A percentile compares a stretch with the other conserved stretches of the same genome.
Conservation (phyloP, 345 rosid species). For the Pugionium dolabratum region DNA sequence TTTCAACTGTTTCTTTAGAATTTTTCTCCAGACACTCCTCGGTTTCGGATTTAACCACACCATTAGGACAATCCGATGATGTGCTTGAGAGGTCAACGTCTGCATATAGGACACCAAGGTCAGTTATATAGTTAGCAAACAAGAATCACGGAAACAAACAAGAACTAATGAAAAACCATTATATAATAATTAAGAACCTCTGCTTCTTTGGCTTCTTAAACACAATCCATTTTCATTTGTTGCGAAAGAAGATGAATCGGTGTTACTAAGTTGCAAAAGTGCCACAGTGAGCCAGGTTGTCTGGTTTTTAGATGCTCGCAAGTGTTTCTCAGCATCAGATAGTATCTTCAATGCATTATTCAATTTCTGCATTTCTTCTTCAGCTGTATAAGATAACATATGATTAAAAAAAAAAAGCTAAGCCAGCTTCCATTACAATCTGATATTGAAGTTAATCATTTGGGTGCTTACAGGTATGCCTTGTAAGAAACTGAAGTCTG, state of each 20-base stretch:
- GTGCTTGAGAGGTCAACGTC: conserved; percentile 49
- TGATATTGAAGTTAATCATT: not conserved
- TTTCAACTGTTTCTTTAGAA: conserved; percentile 57
- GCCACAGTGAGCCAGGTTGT: conserved; percentile 97
- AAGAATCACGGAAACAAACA: conserved; percentile 1
- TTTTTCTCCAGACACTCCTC: conserved; percentile 43
- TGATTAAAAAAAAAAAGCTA: not conserved
- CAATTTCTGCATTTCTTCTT: conserved; percentile 70
- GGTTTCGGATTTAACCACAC: conserved; percentile 42
- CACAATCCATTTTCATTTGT: conserved; percentile 48
- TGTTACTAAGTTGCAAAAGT: conserved; percentile 75
- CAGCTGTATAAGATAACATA: conserved; percentile 51
- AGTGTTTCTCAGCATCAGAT: conserved; percentile 90
- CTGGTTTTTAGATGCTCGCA: conserved; percentile 87
- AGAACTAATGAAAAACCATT: not conserved
- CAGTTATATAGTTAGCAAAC: conserved; percentile 22
- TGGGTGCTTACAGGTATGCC: conserved; percentile 59
- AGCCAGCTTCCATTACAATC: not conserved
- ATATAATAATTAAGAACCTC: conserved; percentile 40
- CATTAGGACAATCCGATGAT: conserved; percentile 53
- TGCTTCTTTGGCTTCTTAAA: conserved; percentile 49
- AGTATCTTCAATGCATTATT: conserved; percentile 80
- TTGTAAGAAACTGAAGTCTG: conserved; percentile 53
- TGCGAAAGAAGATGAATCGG: conserved; percentile 53
- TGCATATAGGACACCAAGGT: conserved; percentile 13